Conservation (phyloP, 2,329 filamentous ascomycete species). For the Fusarium circinatum region DNA sequence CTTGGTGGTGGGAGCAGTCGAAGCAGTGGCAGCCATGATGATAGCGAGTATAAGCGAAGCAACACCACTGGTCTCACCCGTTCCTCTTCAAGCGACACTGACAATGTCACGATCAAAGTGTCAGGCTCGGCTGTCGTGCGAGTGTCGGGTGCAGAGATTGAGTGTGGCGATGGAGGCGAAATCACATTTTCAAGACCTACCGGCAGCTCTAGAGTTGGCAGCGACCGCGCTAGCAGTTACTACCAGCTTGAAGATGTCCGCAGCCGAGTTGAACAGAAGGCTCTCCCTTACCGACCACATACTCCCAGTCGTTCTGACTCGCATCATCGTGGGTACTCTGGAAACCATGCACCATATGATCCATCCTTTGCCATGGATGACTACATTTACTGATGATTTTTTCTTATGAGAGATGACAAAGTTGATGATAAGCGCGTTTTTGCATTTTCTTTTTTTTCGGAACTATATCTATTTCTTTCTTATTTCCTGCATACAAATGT, state of each 20-base stretch:
- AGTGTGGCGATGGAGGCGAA: slow-evolving; percentile 68
- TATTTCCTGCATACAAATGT: slow-evolving; percentile 23
- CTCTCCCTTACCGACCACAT: slow-evolving; percentile 56
- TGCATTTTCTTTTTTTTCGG: slow-evolving; percentile 18
- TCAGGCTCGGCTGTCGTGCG: slow-evolving; percentile 66
- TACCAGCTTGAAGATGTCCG: slow-evolving; percentile 61
- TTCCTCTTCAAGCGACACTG: slow-evolving; percentile 61
- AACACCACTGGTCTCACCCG: slow-evolving; percentile 70
- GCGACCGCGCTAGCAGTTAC: slow-evolving; percentile 62
- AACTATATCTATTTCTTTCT: slow-evolving; percentile 30
- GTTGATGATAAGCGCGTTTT: slow-evolving; percentile 44
- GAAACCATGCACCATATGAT: slow-evolving; percentile 47
- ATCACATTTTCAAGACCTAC: slow-evolving; percentile 62
- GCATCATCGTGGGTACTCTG: slow-evolving; percentile 47
- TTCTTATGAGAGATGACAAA: slow-evolving; percentile 45
- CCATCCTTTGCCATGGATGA: slow-evolving; percentile 43
- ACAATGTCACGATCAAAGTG: slow-evolving; percentile 71
- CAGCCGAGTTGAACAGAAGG: slow-evolving; percentile 55
- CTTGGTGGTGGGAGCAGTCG: slow-evolving; percentile 62
- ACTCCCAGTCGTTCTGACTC: slow-evolving; percentile 63
- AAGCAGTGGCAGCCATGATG: slow-evolving; percentile 69
- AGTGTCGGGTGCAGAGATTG: slow-evolving; percentile 67
- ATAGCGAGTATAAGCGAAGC: slow-evolving; percentile 71
- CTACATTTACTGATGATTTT: slow-evolving; percentile 45
- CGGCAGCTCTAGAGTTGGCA: slow-evolving; percentile 53